These are phyloP conservation scores for Tetrahymena borealis DNA, from an alignment of 73 alveolate genomes.

Conservation along the genomic window DNA sequence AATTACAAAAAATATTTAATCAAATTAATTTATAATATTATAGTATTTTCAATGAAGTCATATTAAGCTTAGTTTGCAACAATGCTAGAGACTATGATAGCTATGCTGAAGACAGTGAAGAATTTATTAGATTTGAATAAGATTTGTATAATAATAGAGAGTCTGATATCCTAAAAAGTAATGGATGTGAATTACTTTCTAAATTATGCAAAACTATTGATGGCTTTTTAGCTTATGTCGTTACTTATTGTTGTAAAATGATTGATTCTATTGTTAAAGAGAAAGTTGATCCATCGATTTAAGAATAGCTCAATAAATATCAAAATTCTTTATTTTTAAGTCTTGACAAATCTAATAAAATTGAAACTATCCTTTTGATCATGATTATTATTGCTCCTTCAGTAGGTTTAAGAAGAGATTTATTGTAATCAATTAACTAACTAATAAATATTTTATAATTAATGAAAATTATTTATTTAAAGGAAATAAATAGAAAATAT, in stretches of 20 bases:
- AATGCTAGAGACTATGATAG: not conserved
- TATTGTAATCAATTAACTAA: not conserved
- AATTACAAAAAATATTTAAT: too few species aligned
- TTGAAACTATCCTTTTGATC: not conserved
- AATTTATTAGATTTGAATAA: not conserved
- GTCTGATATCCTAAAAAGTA: not conserved
- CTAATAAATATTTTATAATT: not conserved
- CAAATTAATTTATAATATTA: not conserved
- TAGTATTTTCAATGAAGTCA: not conserved
- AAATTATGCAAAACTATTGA: not conserved
- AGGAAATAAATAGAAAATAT: not conserved
- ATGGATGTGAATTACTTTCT: not conserved
- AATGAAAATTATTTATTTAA: not conserved
- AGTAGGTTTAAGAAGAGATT: not conserved
- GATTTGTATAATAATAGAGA: not conserved
- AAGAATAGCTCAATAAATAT: not conserved
- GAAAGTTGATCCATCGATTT: not conserved
- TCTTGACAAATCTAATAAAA: not conserved
- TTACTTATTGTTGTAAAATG: not conserved
- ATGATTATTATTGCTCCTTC: not conserved
- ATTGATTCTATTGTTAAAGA: not conserved
- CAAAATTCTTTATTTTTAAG: not conserved
- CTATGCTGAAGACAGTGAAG: not conserved
- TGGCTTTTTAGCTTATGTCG: not conserved
- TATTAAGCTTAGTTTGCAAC: not conserved